Percentiles rank a stretch among this genome's conserved stretches.
These are phyloP conservation scores for Gossypium raimondii DNA, from an alignment of 345 rosid genomes.

Conservation along the genomic window DNA sequence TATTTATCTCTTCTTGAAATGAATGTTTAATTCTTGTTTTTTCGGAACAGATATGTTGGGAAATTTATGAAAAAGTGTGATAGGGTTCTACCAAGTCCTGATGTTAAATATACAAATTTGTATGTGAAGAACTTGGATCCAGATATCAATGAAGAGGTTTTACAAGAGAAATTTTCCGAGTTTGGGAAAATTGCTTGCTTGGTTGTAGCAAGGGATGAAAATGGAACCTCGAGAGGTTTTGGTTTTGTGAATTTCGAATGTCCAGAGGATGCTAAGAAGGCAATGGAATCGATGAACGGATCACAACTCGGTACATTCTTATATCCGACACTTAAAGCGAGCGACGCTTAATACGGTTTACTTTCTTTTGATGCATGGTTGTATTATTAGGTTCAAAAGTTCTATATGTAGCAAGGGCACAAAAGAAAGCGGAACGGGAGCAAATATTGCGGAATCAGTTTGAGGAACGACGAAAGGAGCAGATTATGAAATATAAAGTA, in stretches of 20 bases:
- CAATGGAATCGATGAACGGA: conserved; percentile 57
- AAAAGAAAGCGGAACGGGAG: conserved; percentile 70
- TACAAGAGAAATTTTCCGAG: conserved; percentile 49
- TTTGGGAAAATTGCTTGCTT: conserved; percentile 61
- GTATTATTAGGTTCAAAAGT: conserved; percentile 44
- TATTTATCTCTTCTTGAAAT: neutral
- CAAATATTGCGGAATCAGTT: conserved; percentile 43
- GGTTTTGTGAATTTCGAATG: conserved; percentile 59
- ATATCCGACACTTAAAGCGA: neutral
- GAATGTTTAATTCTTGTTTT: neutral
- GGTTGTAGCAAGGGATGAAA: conserved; percentile 41
- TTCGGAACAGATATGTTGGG: conserved; percentile 47
- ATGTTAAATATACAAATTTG: conserved; percentile 58
- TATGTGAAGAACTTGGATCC: conserved; percentile 64
- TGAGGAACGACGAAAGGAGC: conserved; percentile 55
- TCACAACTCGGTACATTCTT: conserved; percentile 40
- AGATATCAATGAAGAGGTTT: conserved; percentile 43
- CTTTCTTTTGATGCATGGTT: neutral
- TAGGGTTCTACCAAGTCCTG: conserved; percentile 37
- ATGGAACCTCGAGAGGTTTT: conserved; percentile 51
- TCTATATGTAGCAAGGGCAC: conserved; percentile 74
- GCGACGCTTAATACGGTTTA: neutral
- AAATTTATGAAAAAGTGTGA: conserved; percentile 58
- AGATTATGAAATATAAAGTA: conserved; percentile 50
- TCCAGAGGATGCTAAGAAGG: conserved; percentile 56